Percentiles rank a stretch among this genome's conserved stretches.
phyloP scores from a whole-genome alignment of 1,284 basidiomycete species.

The Sutorius eximius region DNA sequence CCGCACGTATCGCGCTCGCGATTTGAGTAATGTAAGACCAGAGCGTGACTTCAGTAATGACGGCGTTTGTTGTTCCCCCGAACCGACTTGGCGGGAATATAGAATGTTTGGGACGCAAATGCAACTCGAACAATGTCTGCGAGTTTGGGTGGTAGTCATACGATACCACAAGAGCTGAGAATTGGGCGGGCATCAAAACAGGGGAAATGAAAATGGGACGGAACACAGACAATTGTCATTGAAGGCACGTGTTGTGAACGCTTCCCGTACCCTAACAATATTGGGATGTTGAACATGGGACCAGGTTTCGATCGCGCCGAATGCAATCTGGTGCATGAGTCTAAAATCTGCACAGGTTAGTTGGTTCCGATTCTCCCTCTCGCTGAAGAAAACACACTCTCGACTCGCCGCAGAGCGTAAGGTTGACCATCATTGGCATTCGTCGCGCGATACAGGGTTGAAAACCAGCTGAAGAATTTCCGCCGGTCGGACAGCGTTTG shows the following conservation, averaged over 20 bases:
- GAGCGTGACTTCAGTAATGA: constrained; percentile 77
- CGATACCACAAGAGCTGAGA: constrained; percentile 84
- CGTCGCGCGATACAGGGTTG: constrained; percentile 81
- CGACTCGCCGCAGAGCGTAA: constrained; percentile 82
- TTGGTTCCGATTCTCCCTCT: neutral
- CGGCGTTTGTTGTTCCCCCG: constrained; percentile 36
- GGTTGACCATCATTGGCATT: constrained; percentile 77
- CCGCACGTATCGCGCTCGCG: constrained; percentile 81
- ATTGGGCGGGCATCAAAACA: constrained; percentile 9
- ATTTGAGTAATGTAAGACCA: constrained; percentile 97
- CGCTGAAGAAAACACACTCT: constrained; percentile 57
- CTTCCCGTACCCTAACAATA: constrained; percentile 85
- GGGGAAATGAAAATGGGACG: neutral
- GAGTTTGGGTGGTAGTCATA: constrained; percentile 91
- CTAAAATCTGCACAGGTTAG: constrained; percentile 67
- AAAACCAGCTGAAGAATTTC: constrained; percentile 76
- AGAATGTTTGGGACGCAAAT: constrained; percentile 54
- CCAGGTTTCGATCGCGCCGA: constrained; percentile 87
- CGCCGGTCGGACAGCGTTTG: constrained; percentile 52
- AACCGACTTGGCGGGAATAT: constrained; percentile 46
- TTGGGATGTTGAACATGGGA: constrained; percentile 83
- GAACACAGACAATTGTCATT: constrained; percentile 80
- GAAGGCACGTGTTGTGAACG: constrained; percentile 94
- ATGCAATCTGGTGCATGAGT: constrained; percentile 79
- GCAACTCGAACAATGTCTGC: constrained; percentile 76